A percentile compares a stretch with the other conserved stretches of the same genome.
These are phyloP conservation scores for Phaseolus lunatus DNA, from an alignment of 306 rosid species.

Conservation along the genomic window DNA sequence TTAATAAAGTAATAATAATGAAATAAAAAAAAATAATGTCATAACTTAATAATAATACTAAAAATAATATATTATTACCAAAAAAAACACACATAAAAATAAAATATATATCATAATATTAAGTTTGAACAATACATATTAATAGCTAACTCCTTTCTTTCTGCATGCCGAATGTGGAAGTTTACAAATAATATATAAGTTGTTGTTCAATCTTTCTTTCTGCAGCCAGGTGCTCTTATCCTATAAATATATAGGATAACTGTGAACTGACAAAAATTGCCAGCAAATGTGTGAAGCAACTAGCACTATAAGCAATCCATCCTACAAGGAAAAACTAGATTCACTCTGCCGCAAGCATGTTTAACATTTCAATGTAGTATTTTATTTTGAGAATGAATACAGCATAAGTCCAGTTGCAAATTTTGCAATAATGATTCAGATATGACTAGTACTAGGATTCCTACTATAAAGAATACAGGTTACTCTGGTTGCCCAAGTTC, in stretches of 20 bases:
- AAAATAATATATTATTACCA: too few species aligned
- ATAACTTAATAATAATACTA: too few species aligned
- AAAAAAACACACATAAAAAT: background rate
- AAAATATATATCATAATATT: too few species aligned
- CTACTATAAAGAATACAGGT: conserved; percentile 22
- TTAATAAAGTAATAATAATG: too few species aligned
- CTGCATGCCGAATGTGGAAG: background rate
- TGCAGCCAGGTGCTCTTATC: background rate
- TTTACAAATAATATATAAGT: background rate
- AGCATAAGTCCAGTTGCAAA: conserved; percentile 11
- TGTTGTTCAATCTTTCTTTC: background rate
- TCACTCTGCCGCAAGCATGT: conserved; percentile 2
- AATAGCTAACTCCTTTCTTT: background rate
- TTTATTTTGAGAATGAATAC: conserved; percentile 27
- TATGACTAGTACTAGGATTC: conserved; percentile 6
- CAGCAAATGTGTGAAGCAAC: background rate
- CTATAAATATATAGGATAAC: background rate
- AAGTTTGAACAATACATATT: too few species aligned
- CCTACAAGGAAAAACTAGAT: background rate
- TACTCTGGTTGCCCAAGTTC: conserved; percentile 14
- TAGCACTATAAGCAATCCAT: background rate
- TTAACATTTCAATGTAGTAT: conserved; percentile 1
- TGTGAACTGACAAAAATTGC: background rate
- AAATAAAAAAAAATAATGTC: too few species aligned
- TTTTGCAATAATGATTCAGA: conserved; percentile 8